Conservation (phyloP, 1,284 basidiomycete species). For the Cryptococcus sp. region DNA sequence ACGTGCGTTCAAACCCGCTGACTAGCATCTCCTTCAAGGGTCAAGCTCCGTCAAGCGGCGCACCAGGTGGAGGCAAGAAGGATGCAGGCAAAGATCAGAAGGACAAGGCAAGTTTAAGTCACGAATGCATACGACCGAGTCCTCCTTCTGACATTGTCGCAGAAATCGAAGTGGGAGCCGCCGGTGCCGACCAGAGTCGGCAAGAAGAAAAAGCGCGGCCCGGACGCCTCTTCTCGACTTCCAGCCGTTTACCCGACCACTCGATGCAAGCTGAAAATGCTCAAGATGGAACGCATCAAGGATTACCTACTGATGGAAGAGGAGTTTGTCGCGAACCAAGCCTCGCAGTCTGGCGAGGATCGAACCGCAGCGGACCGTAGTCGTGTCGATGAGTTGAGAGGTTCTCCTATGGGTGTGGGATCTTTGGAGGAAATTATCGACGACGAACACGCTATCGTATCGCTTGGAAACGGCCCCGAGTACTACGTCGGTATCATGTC, state of each 20-base stretch:
- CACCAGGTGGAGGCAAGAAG: conserved; percentile 54
- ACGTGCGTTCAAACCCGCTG: background rate
- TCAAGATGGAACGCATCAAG: conserved; percentile 97
- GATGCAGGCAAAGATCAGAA: conserved; percentile 61
- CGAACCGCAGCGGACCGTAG: conserved; percentile 94
- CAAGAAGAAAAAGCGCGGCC: conserved; percentile 92
- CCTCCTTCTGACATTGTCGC: conserved; percentile 4
- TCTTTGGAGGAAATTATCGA: conserved; percentile 99
- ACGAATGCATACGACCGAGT: background rate
- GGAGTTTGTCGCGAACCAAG: conserved; percentile 96
- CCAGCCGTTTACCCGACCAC: conserved; percentile 93
- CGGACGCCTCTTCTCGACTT: conserved; percentile 86
- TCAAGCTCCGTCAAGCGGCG: conserved; percentile 71
- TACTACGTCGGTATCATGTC: conserved; percentile 99
- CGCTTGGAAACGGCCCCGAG: conserved; percentile 91
- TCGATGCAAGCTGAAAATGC: conserved; percentile 89
- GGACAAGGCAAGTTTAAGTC: conserved; percentile 57
- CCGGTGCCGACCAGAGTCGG: conserved; percentile 96
- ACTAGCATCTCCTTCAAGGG: conserved; percentile 59
- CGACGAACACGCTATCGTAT: conserved; percentile 99
- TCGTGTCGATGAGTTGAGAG: conserved; percentile 91
- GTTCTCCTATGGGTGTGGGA: conserved; percentile 95
- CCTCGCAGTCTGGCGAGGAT: conserved; percentile 82
- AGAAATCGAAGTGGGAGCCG: conserved; percentile 89
- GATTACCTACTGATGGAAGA: conserved; percentile 97